Evolutionary conservation across 2,329 filamentous ascomycete genomes (phyloP).

Genomic region (Colletotrichum lini): DNA sequence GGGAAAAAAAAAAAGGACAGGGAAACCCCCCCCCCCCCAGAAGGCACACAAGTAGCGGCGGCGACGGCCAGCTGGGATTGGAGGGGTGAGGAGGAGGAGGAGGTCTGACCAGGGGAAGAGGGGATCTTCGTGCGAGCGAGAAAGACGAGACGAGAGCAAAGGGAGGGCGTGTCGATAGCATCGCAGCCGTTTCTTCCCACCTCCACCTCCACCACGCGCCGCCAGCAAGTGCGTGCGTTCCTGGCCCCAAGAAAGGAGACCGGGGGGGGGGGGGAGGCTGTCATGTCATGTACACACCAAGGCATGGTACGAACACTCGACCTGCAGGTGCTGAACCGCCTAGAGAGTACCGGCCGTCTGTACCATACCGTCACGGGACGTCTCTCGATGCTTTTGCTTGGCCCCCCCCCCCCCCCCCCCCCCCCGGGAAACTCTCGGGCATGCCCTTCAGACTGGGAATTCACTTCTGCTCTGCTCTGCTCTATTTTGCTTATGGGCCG

Average conservation of each 20-base stretch:
- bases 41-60: neutral
- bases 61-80: slow-evolving; percentile 12
- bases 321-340: neutral
- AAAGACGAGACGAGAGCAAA: neutral
- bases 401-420: too few relatives aligned
- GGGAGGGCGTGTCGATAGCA: slow-evolving; percentile 18
- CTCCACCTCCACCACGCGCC: slow-evolving; percentile 25
- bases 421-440: neutral
- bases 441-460: slow-evolving; percentile 3
- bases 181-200: slow-evolving; percentile 25
- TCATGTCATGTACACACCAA: slow-evolving; percentile 17
- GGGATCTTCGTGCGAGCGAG: slow-evolving; percentile 19
- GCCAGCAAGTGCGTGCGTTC: slow-evolving; percentile 30
- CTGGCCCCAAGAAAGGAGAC: slow-evolving; percentile 6
- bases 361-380: neutral
- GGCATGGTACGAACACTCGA: slow-evolving; percentile 7
- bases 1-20: neutral
- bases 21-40: too few relatives aligned
- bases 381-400: neutral
- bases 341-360: slow-evolving; percentile 4
- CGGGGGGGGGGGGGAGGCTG: neutral
- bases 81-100: neutral
- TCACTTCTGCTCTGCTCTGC: neutral
- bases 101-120: neutral
- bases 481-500: neutral